Percentiles rank a stretch among this genome's conserved stretches.
These are phyloP conservation scores for Yamadazyma dendronema DNA, from an alignment of 1,139 yeast genomes.

Conservation along the genomic window DNA sequence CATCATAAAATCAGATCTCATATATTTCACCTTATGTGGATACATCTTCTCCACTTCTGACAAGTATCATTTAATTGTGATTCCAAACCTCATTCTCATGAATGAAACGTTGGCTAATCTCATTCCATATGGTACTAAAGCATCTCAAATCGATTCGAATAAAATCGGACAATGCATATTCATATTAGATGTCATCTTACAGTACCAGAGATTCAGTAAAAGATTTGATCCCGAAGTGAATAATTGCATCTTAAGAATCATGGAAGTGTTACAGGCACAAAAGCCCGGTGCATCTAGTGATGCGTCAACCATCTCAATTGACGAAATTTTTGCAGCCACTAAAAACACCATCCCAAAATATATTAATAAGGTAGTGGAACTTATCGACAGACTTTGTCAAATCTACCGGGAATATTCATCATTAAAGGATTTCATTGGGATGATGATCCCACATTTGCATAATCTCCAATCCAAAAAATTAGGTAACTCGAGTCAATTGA, in stretches of 20 bases:
- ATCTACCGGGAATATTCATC: constrained; percentile 69
- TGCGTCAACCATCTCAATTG: constrained; percentile 10
- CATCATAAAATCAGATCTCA: constrained; percentile 53
- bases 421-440: constrained; percentile 53
- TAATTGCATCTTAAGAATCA: constrained; percentile 26
- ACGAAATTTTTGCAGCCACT: constrained; percentile 18
- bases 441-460: constrained; percentile 18
- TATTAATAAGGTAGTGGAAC: constrained; percentile 23
- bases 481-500: constrained; percentile 5
- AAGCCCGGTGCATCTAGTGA: constrained; percentile 1
- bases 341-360: constrained; percentile 20
- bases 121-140: constrained; percentile 39
- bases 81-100: constrained; percentile 76
- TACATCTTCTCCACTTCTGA: constrained; percentile 88
- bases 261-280: constrained; percentile 3
- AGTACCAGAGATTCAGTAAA: constrained; percentile 77
- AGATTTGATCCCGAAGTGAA: constrained; percentile 80
- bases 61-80: constrained; percentile 86
- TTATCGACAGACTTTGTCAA: constrained; percentile 29
- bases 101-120: constrained; percentile 56
- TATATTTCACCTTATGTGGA: constrained; percentile 71
- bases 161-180: constrained; percentile 47
- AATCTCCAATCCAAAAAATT: constrained; percentile 5
- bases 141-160: constrained; percentile 5
- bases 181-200: constrained; percentile 60